These are phyloP conservation scores for Neurospora sp. DNA, from an alignment of 495 filamentous ascomycete species.

Conservation along the genomic window DNA sequence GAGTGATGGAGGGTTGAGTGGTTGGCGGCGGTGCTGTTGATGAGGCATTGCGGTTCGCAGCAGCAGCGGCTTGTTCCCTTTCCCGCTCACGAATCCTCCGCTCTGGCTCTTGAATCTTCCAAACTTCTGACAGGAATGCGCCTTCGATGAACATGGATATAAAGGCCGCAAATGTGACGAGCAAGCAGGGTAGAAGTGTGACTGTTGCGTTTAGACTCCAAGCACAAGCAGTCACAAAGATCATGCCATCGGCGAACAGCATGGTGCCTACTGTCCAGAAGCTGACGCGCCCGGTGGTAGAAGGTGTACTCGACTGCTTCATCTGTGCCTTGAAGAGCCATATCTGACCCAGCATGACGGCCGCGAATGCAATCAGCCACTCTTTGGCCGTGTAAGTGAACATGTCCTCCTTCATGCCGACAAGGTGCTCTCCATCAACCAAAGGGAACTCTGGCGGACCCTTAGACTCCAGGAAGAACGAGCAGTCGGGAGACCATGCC, in stretches of 20 bases:
- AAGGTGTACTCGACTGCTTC: conserved; percentile 89
- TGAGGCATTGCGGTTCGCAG: conserved; percentile 17
- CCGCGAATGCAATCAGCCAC: conserved; percentile 57
- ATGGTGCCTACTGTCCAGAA: conserved; percentile 79
- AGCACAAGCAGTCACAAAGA: conserved; percentile 50
- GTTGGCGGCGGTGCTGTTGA: conserved; percentile 9
- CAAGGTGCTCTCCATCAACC: conserved; percentile 55
- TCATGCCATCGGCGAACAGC: conserved; percentile 72
- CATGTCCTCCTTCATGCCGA: conserved; percentile 70
- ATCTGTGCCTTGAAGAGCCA: conserved; percentile 71
- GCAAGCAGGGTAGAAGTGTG: conserved; percentile 59
- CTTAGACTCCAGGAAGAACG: conserved; percentile 82
- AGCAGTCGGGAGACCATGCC: conserved; percentile 89
- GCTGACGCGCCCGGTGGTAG: conserved; percentile 82
- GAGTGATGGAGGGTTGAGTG: conserved; percentile 1
- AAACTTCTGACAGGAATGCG: conserved; percentile 81
- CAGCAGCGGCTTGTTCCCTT: conserved; percentile 27
- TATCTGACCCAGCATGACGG: conserved; percentile 59
- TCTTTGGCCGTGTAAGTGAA: conserved; percentile 55
- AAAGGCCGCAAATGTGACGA: conserved; percentile 64
- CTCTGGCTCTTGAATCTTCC: conserved; percentile 78
- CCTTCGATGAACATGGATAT: conserved; percentile 55
- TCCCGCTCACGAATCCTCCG: conserved; percentile 48
- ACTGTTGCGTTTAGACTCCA: conserved; percentile 54
- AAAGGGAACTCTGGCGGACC: conserved; percentile 62